Conservation (phyloP, 2,329 filamentous ascomycete species). For the Myriosclerotinia scirpicola region DNA sequence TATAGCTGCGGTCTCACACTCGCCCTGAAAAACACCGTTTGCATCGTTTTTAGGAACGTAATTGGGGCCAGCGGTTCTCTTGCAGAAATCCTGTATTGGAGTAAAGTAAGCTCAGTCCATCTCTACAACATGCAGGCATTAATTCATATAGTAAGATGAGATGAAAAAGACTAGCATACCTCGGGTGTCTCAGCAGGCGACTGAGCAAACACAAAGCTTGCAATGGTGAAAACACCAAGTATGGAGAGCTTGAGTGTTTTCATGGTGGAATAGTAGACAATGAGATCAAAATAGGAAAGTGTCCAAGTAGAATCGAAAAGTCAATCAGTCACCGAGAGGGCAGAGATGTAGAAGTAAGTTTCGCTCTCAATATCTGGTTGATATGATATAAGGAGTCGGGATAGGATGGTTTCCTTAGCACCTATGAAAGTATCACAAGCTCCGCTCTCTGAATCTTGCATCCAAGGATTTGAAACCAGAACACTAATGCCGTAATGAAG, state of each 20-base stretch:
- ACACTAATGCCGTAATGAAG: constrained; percentile 4
- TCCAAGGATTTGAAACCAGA: not conserved
- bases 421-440: not conserved
- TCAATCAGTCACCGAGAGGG: constrained; percentile 3
- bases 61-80: constrained; percentile 11
- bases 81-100: constrained; percentile 10
- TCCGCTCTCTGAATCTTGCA: not conserved
- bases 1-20: constrained; percentile 5
- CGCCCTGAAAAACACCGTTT: constrained; percentile 1
- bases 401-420: not conserved
- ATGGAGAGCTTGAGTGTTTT: constrained; percentile 13
- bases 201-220: constrained; percentile 12
- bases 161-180: not conserved
- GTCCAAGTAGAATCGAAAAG: not conserved
- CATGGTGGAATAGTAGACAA: not conserved
- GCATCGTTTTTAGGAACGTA: constrained; percentile 15
- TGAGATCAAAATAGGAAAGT: not conserved
- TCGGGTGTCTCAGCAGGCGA: not conserved
- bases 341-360: not conserved
- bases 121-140: not conserved
- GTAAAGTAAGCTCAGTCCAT: not conserved
- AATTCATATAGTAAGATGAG: not conserved
- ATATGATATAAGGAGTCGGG: constrained; percentile 1
- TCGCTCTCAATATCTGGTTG: not conserved
- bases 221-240: constrained; percentile 15